Evolutionary conservation across 148 eudicot species (phyloP).

Genomic region (Chenopodium formosanum): DNA sequence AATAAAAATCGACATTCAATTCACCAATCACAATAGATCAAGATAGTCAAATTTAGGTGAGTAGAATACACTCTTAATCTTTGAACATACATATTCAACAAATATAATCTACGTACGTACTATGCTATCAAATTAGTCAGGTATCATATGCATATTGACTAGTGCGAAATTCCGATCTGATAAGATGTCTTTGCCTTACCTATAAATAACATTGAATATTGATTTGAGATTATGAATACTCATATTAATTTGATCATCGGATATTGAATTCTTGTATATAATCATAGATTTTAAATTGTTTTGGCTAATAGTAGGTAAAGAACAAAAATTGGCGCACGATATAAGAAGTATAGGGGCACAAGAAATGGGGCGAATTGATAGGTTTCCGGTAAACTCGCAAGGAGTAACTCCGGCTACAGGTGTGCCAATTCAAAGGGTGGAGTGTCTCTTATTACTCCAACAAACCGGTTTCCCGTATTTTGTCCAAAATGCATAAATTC

Average conservation of each 20-base stretch:
- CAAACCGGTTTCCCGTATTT: slow-evolving; percentile 19
- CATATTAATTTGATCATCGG: too few relatives aligned
- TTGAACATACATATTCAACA: too few relatives aligned
- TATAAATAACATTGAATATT: too few relatives aligned
- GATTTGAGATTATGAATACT: background rate
- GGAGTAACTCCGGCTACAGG: slow-evolving; percentile 12
- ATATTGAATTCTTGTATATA: background rate
- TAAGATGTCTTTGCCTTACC: too few relatives aligned
- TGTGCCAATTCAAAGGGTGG: slow-evolving; percentile 20
- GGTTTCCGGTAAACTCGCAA: background rate
- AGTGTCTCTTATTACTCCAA: slow-evolving; percentile 31
- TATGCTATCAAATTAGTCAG: too few relatives aligned
- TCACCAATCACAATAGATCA: too few relatives aligned
- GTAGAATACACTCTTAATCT: too few relatives aligned
- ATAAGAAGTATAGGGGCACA: background rate
- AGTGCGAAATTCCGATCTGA: too few relatives aligned
- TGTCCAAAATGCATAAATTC: background rate
- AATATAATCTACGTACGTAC: too few relatives aligned
- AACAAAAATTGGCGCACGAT: background rate
- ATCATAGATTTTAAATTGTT: background rate
- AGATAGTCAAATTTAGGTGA: too few relatives aligned
- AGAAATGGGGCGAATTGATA: background rate
- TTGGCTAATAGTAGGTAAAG: background rate
- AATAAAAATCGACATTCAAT: too few relatives aligned
- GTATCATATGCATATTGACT: too few relatives aligned